Evolutionary conservation across 805 yeast genomes (phyloP).

Genomic region (Scheffersomyces amazonensis): DNA sequence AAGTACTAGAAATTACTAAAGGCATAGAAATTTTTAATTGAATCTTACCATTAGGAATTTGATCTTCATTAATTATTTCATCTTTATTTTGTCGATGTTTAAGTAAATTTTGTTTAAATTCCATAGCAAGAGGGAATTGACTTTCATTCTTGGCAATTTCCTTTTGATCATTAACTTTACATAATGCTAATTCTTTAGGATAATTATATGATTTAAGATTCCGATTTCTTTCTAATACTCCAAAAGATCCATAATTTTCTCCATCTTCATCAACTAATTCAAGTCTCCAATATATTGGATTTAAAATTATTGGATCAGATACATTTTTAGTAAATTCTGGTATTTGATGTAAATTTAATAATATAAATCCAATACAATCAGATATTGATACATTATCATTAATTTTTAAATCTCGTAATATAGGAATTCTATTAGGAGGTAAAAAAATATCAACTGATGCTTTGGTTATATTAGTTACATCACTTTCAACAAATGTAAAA

Average conservation of each 20-base stretch:
- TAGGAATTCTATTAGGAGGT: conserved; percentile 29
- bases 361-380: conserved; percentile 41
- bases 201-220: conserved; percentile 68
- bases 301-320: conserved; percentile 13
- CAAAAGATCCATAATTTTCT: conserved; percentile 90
- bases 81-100: conserved; percentile 12
- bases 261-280: conserved; percentile 91
- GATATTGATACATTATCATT: conserved; percentile 26
- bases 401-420: conserved; percentile 19
- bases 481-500: conserved; percentile 26
- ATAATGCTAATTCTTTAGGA: conserved; percentile 75
- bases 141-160: conserved; percentile 48
- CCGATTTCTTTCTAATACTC: conserved; percentile 72
- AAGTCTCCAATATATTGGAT: conserved; percentile 72
- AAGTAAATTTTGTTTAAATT: conserved; percentile 25
- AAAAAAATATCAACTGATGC: conserved; percentile 24
- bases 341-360: conserved; percentile 24
- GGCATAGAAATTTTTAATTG: conserved; percentile 4
- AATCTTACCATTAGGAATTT: conserved; percentile 1
- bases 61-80: conserved; percentile 7
- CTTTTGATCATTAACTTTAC: conserved; percentile 47
- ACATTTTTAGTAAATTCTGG: conserved; percentile 16
- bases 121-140: conserved; percentile 54
- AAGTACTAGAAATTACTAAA: not conserved
- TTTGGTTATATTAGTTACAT: conserved; percentile 5